Evolutionary conservation across 2,329 filamentous ascomycete genomes (phyloP).

Genomic region (Lasiodiplodia theobromae): DNA sequence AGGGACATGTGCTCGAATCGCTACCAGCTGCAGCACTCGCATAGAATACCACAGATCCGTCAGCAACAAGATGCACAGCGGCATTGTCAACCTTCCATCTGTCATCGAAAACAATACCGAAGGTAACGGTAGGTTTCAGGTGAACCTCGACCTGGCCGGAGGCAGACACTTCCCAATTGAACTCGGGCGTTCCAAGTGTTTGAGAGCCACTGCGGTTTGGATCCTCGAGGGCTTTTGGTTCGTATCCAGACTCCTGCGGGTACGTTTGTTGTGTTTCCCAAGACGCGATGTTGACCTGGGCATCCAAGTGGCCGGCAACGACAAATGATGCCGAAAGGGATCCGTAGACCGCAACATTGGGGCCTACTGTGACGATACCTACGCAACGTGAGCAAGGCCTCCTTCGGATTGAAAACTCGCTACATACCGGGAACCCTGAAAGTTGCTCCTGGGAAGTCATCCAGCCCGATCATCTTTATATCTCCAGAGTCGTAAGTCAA

Average conservation of each 20-base stretch:
- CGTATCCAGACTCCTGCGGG: neutral
- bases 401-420: neutral
- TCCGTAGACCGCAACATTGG: neutral
- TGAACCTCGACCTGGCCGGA: neutral
- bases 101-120: neutral
- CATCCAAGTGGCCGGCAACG: neutral
- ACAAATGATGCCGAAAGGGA: neutral
- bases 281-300: neutral
- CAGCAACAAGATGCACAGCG: neutral
- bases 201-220: neutral
- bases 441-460: neutral
- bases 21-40: neutral
- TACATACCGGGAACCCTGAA: neutral
- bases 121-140: neutral
- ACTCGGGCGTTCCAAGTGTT: neutral
- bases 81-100: neutral
- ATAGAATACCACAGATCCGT: neutral
- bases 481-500: slow-evolving; percentile 21
- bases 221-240: neutral
- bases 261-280: neutral
- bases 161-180: neutral
- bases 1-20: neutral
- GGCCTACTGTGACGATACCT: neutral
- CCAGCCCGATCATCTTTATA: neutral
- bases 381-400: neutral